Conservation (phyloP, 805 yeast genomes). For the Candida piceae region DNA sequence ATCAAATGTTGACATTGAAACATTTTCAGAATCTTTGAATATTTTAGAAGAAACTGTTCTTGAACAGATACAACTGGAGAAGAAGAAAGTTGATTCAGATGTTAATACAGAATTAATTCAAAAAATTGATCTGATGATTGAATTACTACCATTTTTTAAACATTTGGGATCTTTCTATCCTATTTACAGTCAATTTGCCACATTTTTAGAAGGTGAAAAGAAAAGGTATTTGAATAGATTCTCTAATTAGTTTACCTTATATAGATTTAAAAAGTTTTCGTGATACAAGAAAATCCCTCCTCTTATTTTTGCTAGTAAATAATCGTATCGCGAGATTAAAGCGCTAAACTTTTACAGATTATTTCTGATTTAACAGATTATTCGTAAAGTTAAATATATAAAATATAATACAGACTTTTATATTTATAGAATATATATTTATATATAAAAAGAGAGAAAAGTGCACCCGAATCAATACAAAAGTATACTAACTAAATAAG, state of each 20-base stretch:
- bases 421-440: too few species aligned
- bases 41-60: constrained; percentile 42
- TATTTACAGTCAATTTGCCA: constrained; percentile 44
- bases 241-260: neutral
- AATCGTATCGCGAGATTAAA: too few species aligned
- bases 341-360: too few species aligned
- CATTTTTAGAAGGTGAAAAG: constrained; percentile 34
- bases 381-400: too few species aligned
- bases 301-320: too few species aligned
- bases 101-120: constrained; percentile 33
- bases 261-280: too few species aligned
- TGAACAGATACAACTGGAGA: constrained; percentile 32
- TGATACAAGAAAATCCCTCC: too few species aligned
- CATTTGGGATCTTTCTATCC: constrained; percentile 47
- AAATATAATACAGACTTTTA: too few species aligned
- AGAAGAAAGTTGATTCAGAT: constrained; percentile 23
- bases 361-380: too few species aligned
- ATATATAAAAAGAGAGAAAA: too few species aligned
- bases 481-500: too few species aligned
- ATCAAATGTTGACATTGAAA: constrained; percentile 18
- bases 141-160: constrained; percentile 48
- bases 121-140: constrained; percentile 43
- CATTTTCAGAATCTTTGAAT: constrained; percentile 35
- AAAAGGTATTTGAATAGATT: constrained; percentile 24
- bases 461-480: too few species aligned